Conservation (phyloP, 192 early-diverging fungal species). For the Coemansia sp. region DNA sequence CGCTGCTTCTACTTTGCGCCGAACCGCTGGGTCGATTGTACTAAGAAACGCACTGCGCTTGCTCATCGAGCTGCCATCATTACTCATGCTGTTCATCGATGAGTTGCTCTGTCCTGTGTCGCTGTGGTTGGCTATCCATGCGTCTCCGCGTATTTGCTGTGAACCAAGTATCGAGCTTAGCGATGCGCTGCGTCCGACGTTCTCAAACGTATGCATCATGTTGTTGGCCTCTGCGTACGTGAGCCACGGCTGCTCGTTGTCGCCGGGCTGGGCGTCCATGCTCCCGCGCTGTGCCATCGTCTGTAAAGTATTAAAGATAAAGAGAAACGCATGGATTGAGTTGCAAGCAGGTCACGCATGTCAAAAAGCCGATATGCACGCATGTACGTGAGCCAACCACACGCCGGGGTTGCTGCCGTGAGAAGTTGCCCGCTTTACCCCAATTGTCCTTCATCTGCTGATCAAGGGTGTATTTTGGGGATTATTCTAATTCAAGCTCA, state of each 20-base stretch:
- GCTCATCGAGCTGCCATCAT: conserved; percentile 34
- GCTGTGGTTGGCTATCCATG: conserved; percentile 10
- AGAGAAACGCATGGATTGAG: background rate
- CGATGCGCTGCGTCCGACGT: conserved; percentile 43
- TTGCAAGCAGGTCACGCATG: too few relatives aligned
- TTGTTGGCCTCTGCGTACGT: conserved; percentile 45
- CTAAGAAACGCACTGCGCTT: conserved; percentile 48
- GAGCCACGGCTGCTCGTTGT: conserved; percentile 47
- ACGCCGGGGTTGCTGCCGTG: background rate
- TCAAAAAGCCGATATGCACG: background rate
- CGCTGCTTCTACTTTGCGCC: conserved; percentile 51
- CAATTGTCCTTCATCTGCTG: background rate
- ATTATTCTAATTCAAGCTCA: conserved; percentile 1
- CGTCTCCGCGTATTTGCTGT: conserved; percentile 14
- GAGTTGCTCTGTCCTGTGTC: background rate
- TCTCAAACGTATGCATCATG: conserved; percentile 57
- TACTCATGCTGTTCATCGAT: background rate
- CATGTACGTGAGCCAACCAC: background rate
- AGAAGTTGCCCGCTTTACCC: background rate
- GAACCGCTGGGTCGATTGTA: conserved; percentile 48
- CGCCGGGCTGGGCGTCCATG: conserved; percentile 38
- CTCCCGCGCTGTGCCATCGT: conserved; percentile 5
- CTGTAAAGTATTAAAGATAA: background rate
- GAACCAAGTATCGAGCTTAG: conserved; percentile 25
- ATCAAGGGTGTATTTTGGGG: too few relatives aligned